Evolutionary conservation across 805 yeast genomes (phyloP).

Genomic region (Wickerhamomyces chambardii): DNA sequence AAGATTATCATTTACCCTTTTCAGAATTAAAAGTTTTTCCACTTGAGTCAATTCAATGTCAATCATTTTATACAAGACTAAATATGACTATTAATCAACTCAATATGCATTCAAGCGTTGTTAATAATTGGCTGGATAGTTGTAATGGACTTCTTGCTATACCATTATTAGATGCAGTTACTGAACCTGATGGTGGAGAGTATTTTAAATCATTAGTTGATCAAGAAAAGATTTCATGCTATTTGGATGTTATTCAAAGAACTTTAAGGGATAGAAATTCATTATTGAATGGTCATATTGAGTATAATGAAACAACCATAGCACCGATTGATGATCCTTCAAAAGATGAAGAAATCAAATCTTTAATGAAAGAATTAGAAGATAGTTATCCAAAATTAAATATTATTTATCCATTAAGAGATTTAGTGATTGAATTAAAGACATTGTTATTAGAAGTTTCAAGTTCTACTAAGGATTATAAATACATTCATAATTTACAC

Average conservation of each 20-base stretch:
- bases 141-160: conserved; percentile 32
- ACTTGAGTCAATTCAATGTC: conserved; percentile 4
- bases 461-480: conserved; percentile 1
- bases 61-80: conserved; percentile 7
- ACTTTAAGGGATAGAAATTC: conserved; percentile 34
- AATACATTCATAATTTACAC: conserved; percentile 4
- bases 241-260: conserved; percentile 44
- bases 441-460: neutral
- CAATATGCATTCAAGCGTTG: conserved; percentile 39
- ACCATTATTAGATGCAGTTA: conserved; percentile 42
- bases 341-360: conserved; percentile 16
- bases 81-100: conserved; percentile 22
- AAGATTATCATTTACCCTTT: neutral
- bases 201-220: conserved; percentile 65
- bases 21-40: neutral
- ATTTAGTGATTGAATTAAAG: conserved; percentile 8
- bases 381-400: conserved; percentile 3
- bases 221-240: conserved; percentile 62
- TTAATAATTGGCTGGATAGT: conserved; percentile 43
- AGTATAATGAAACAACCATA: neutral
- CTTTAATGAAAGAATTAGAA: conserved; percentile 9
- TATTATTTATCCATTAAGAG: conserved; percentile 2
- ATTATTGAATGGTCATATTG: conserved; percentile 21
- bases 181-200: conserved; percentile 42
- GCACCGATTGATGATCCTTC: neutral